A percentile compares a stretch with the other conserved stretches of the same genome.
phyloP scores from a whole-genome alignment of 2,329 filamentous ascomycete species.

The Fusarium devonianum region DNA sequence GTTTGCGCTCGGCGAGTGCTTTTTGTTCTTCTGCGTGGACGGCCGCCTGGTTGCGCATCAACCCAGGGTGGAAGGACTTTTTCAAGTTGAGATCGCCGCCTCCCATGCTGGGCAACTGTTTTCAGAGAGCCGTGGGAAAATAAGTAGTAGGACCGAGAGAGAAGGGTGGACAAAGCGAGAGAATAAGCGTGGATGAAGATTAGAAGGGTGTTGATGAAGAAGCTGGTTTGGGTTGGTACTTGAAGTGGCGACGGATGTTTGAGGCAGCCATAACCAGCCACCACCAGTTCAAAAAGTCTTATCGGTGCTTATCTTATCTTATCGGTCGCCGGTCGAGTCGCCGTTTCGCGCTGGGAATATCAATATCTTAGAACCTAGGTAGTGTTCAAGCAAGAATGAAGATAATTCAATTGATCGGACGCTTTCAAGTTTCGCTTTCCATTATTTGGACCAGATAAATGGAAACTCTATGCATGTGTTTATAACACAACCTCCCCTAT shows the following conservation, averaged over 20 bases:
- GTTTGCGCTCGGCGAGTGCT: constrained; percentile 92
- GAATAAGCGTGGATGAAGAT: background rate
- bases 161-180: constrained; percentile 1
- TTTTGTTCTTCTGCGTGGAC: constrained; percentile 94
- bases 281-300: constrained; percentile 24
- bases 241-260: constrained; percentile 31
- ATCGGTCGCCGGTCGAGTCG: background rate
- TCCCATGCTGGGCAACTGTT: constrained; percentile 69
- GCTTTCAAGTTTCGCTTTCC: too few species aligned
- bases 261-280: constrained; percentile 26
- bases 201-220: constrained; percentile 14
- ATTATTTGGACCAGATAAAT: too few species aligned
- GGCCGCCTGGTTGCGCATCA: constrained; percentile 87
- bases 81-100: constrained; percentile 95
- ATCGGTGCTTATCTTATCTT: constrained; percentile 17
- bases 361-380: background rate
- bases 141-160: constrained; percentile 13
- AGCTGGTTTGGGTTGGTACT: constrained; percentile 7
- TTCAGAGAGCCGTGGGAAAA: background rate
- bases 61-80: constrained; percentile 91
- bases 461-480: too few species aligned
- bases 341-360: background rate
- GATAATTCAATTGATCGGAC: background rate
- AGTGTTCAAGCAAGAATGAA: background rate
- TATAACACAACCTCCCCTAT: too few species aligned